Conservation (phyloP, 164 flowering plant genomes). For the Saururus chinensis region DNA sequence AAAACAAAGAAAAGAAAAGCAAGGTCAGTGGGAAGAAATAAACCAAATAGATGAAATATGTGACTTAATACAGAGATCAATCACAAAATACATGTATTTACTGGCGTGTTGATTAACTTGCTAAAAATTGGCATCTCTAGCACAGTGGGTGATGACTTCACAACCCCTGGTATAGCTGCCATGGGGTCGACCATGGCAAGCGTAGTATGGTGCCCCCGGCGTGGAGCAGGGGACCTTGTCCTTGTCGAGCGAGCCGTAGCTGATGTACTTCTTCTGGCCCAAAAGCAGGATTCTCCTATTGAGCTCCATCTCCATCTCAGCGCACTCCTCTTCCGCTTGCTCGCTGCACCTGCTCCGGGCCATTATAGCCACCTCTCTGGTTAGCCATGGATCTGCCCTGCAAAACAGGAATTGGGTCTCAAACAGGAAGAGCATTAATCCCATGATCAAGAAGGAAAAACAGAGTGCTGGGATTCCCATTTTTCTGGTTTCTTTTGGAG, state of each 20-base stretch:
- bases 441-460: background rate
- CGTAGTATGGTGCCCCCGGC: constrained; percentile 65
- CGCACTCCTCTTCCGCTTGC: background rate
- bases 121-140: background rate
- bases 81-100: no score
- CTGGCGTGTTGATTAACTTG: background rate
- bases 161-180: constrained; percentile 65
- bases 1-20: no score
- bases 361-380: background rate
- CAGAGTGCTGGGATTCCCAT: background rate
- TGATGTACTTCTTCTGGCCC: constrained; percentile 34
- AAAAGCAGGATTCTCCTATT: constrained; percentile 46
- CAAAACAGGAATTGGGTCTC: background rate
- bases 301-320: constrained; percentile 25
- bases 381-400: background rate
- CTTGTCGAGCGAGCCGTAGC: constrained; percentile 58
- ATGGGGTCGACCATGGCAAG: constrained; percentile 41
- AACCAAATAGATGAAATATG: no score
- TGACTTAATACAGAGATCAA: no score
- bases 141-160: constrained; percentile 42
- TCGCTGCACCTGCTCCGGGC: background rate
- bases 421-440: background rate
- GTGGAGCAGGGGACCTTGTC: constrained; percentile 55
- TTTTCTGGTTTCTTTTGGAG: background rate
- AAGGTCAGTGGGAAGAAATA: no score